phyloP scores from a whole-genome alignment of 371 early-diverging fungal species.

The Rozella allomycis region DNA sequence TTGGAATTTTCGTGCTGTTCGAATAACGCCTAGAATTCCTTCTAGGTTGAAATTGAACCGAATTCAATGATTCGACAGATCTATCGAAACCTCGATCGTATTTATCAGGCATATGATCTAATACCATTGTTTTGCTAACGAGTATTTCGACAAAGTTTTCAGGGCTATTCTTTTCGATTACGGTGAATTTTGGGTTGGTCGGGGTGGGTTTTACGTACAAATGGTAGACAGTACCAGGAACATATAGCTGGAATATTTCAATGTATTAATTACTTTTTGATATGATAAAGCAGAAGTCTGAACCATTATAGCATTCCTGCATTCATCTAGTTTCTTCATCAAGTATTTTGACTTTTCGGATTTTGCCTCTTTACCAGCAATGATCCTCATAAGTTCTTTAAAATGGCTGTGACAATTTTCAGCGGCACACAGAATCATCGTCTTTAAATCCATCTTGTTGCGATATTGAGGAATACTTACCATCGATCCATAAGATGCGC shows the following conservation, averaged over 20 bases:
- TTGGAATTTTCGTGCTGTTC: too few species aligned
- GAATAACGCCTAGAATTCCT: too few species aligned
- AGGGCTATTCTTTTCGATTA: neutral
- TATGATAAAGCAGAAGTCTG: too few species aligned
- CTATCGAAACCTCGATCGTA: neutral
- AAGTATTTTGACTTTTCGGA: too few species aligned
- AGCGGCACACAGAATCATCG: constrained; percentile 31
- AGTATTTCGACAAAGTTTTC: neutral
- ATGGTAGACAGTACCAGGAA: neutral
- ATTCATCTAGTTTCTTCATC: too few species aligned
- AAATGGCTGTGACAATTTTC: too few species aligned
- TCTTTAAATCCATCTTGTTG: constrained; percentile 40
- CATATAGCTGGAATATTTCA: neutral
- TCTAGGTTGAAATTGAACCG: too few species aligned
- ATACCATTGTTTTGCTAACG: neutral
- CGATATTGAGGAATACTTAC: too few species aligned
- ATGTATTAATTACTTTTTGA: neutral
- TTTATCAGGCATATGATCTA: neutral
- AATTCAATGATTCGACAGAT: neutral
- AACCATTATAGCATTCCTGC: too few species aligned
- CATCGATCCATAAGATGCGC: constrained; percentile 53
- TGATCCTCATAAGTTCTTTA: too few species aligned
- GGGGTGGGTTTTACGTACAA: neutral
- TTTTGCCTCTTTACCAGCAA: too few species aligned
- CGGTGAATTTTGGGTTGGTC: neutral